Percentiles rank a stretch among this genome's conserved stretches.
These are phyloP conservation scores for Ogataea haglerorum DNA, from an alignment of 805 yeast genomes.

Conservation along the genomic window DNA sequence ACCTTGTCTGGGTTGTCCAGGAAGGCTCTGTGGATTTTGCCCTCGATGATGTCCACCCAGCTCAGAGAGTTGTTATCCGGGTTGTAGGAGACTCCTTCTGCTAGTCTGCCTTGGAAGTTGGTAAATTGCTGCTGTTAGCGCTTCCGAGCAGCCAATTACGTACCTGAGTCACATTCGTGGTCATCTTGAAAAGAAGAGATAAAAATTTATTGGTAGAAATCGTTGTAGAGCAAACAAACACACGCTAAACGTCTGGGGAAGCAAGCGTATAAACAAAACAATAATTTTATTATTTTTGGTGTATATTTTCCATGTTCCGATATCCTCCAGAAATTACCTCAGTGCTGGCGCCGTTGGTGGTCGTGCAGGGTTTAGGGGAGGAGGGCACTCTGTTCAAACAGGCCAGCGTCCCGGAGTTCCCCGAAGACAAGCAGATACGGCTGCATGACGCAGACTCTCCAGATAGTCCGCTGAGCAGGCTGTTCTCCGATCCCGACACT, in stretches of 20 bases:
- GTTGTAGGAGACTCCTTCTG: conserved; percentile 69
- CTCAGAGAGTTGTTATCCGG: conserved; percentile 49
- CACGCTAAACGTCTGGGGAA: neutral
- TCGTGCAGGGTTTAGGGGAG: conserved; percentile 41
- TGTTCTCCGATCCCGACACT: conserved; percentile 4
- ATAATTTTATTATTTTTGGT: neutral
- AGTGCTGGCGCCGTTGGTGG: conserved; percentile 38
- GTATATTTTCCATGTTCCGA: conserved; percentile 32
- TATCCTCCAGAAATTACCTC: conserved; percentile 35
- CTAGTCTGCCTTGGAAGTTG: conserved; percentile 41
- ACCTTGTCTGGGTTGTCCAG: conserved; percentile 29
- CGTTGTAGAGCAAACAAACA: neutral
- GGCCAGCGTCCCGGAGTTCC: neutral
- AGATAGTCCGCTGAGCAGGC: conserved; percentile 9
- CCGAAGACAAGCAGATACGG: conserved; percentile 12
- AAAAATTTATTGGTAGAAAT: neutral
- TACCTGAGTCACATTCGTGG: conserved; percentile 7
- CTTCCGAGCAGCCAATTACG: neutral
- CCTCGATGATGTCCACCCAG: conserved; percentile 46
- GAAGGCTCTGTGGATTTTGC: conserved; percentile 37
- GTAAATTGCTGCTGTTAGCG: conserved; percentile 23
- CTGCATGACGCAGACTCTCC: conserved; percentile 2
- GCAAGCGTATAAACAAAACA: neutral
- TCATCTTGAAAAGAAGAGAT: neutral
- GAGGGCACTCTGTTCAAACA: conserved; percentile 11